Evolutionary conservation across 2,329 filamentous ascomycete species (phyloP), one percentile per base, ranked within the genome.

Genomic region (Sporothrix inflata): DNA sequence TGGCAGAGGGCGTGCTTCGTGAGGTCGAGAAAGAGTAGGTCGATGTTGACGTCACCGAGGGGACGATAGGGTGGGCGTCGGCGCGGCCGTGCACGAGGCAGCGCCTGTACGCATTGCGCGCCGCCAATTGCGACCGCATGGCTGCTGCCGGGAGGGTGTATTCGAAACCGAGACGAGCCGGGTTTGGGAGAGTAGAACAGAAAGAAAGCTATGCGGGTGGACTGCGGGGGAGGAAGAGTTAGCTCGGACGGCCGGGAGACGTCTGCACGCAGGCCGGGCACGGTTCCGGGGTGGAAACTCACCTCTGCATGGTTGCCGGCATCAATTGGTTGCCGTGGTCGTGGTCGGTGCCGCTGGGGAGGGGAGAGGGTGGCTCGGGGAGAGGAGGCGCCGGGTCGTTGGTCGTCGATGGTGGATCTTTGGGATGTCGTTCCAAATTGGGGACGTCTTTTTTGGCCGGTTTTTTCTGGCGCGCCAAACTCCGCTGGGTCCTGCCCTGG

Each of bases 51-150:
- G 61, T 45, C 67, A 51, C 12, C 7, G 27, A 34, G 27, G n/a
- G 30, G 21, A 51, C 63, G 61, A 51, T 11, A 42, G 42, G 69
- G 14, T 16, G 38, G 30, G n/a, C 21, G 1, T 71, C 70, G 19
- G 60, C 27, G n/a, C 21, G 60, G 42, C 66, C 34, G 34, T 61
- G 74, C 9, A 7, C 85, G 84, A 78, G 85, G 81, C 75, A 90
- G 77, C 84, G 84, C 76, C 86, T 85, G 80, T 88, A 88, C 76
- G 89, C 86, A 80, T 84, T 82, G 79, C 87, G 87, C 74, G 87
- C 74, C 69, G 73, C 88, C 77, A 90, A 82, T 75, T 88, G 86
- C 75, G 88, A 88, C 71, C 85, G 85, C 88, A 90, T 90, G 73
- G 79, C 45, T 49, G 45, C 16, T 51, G 14, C 14, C 21, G 19